Conservation (phyloP, 257 asterid genomes). For the Linaria vulgaris region DNA sequence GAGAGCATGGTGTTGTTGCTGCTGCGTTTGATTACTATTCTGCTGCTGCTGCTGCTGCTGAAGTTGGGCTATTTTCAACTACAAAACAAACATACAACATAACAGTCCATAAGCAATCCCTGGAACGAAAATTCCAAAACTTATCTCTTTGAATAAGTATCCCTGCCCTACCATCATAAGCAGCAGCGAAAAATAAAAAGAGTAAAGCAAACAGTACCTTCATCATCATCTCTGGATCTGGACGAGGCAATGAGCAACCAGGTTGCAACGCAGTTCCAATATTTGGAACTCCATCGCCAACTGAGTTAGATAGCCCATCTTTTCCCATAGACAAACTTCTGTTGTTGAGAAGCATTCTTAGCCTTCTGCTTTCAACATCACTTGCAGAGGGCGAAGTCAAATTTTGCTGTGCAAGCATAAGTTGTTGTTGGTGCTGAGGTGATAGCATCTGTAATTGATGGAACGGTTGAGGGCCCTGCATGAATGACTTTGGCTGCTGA, state of each 20-base stretch:
- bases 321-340: constrained; percentile 83
- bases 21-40: constrained; percentile 52
- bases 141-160: too few relatives aligned
- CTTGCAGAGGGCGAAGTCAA: constrained; percentile 76
- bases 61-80: constrained; percentile 73
- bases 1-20: constrained; percentile 71
- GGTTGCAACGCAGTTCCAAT: constrained; percentile 66
- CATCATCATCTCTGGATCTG: constrained; percentile 75
- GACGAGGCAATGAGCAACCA: constrained; percentile 70
- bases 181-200: not conserved
- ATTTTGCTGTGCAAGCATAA: constrained; percentile 87
- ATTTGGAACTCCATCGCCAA: constrained; percentile 50
- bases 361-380: constrained; percentile 84
- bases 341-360: constrained; percentile 81
- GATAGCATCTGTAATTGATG: constrained; percentile 91
- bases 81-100: constrained; percentile 23
- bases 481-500: constrained; percentile 89
- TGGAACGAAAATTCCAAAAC: not conserved
- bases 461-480: constrained; percentile 92
- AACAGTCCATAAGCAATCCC: not conserved
- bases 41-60: constrained; percentile 60
- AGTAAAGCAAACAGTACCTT: constrained; percentile 50
- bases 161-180: too few relatives aligned
- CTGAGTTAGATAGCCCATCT: constrained; percentile 80
- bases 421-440: constrained; percentile 98